These are phyloP conservation scores for Pholiota adiposa DNA, from an alignment of 1,284 basidiomycete genomes.

Conservation along the genomic window DNA sequence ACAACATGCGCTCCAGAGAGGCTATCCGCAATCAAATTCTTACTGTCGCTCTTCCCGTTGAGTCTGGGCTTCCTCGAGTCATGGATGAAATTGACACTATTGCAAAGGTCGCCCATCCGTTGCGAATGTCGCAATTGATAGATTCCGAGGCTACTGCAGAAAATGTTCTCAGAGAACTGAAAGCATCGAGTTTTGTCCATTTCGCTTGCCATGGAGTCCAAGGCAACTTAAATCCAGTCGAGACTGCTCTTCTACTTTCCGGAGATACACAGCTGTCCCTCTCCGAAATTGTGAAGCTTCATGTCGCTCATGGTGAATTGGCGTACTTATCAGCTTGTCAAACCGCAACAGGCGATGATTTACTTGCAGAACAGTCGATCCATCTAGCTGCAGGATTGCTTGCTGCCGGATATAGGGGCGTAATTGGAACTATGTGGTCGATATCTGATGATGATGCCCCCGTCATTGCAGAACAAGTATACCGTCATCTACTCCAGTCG, in stretches of 20 bases:
- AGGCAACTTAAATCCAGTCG: conserved; percentile 14
- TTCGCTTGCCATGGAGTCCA: conserved; percentile 36
- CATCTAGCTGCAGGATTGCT: conserved; percentile 38
- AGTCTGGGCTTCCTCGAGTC: conserved; percentile 14
- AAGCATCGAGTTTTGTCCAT: conserved; percentile 28
- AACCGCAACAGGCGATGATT: conserved; percentile 32
- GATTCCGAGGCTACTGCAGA: conserved; percentile 20
- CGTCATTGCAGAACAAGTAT: conserved; percentile 19
- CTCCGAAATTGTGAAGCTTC: conserved; percentile 25
- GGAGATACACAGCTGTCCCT: conserved; percentile 22
- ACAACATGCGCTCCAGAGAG: background rate
- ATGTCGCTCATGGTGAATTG: conserved; percentile 27
- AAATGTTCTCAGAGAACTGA: conserved; percentile 23
- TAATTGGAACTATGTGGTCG: conserved; percentile 36
- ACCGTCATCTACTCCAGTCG: conserved; percentile 12
- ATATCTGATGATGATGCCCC: conserved; percentile 23
- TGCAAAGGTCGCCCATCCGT: background rate
- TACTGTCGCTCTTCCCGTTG: conserved; percentile 15
- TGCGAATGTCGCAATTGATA: conserved; percentile 3
- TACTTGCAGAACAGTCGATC: conserved; percentile 31
- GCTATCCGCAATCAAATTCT: conserved; percentile 4
- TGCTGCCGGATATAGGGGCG: conserved; percentile 34
- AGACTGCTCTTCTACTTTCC: conserved; percentile 26
- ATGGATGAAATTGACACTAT: conserved; percentile 15
- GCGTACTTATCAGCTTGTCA: conserved; percentile 42